A percentile compares a stretch with the other conserved stretches of the same genome.
phyloP scores from a whole-genome alignment of 768 basidiomycete genomes.

The Leccinellum albellum region DNA sequence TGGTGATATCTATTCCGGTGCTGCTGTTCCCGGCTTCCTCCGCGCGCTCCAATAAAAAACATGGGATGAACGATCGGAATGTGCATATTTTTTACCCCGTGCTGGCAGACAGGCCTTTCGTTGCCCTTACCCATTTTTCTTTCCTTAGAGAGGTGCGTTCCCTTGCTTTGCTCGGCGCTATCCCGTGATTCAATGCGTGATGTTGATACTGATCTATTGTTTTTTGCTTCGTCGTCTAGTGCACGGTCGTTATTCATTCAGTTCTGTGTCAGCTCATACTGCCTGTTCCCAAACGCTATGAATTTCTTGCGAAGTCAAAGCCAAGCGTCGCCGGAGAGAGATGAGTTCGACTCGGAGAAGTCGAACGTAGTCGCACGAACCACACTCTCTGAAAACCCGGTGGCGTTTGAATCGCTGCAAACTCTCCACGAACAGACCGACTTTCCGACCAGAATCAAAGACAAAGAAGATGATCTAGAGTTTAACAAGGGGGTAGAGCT shows the following conservation, averaged over 20 bases:
- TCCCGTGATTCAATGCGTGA: no score
- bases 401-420: background rate
- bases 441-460: background rate
- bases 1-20: background rate
- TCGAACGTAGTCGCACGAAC: background rate
- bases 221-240: background rate
- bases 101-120: background rate
- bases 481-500: background rate
- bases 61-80: background rate
- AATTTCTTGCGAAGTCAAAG: background rate
- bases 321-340: background rate
- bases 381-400: background rate
- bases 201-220: background rate
- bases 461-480: constrained; percentile 4
- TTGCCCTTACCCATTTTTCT: background rate
- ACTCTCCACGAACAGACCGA: constrained; percentile 10
- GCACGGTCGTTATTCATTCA: background rate
- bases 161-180: background rate
- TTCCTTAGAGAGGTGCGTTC: background rate
- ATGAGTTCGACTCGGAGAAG: background rate
- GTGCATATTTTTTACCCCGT: background rate
- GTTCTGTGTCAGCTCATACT: no score
- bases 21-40: background rate
- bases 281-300: background rate
- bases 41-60: background rate